Evolutionary conservation across 1,284 basidiomycete genomes (phyloP).

Genomic region (Fomitopsis palustris): DNA sequence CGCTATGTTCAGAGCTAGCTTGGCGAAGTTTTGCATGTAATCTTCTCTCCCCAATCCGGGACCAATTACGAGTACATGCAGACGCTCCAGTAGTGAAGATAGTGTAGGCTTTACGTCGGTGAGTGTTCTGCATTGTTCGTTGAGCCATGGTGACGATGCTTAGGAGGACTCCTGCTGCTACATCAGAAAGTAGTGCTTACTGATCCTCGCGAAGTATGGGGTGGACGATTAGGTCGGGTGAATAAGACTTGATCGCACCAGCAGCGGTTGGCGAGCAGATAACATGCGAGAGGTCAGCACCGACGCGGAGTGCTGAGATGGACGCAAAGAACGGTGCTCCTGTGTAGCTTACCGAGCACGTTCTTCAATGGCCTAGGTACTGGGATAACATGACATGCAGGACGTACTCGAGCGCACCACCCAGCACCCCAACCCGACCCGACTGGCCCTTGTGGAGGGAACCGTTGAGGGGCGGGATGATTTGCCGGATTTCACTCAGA

Average conservation of each 20-base stretch:
- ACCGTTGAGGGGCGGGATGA: constrained; percentile 84
- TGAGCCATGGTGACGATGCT: neutral
- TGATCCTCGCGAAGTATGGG: constrained; percentile 72
- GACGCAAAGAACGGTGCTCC: constrained; percentile 95
- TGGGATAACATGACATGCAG: neutral
- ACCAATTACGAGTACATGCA: constrained; percentile 91
- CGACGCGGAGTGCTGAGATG: constrained; percentile 84
- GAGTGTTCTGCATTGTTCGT: constrained; percentile 32
- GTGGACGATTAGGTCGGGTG: constrained; percentile 95
- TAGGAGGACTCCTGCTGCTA: neutral
- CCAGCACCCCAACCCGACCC: constrained; percentile 91
- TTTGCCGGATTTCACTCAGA: constrained; percentile 66
- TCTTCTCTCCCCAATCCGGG: constrained; percentile 88
- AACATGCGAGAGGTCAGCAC: constrained; percentile 93
- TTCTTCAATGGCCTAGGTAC: too few species aligned
- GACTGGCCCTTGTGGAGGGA: constrained; percentile 96
- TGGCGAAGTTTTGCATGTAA: constrained; percentile 84
- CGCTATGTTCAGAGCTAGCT: constrained; percentile 47
- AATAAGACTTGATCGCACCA: constrained; percentile 92
- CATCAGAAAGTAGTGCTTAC: constrained; percentile 25
- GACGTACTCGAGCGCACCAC: constrained; percentile 85
- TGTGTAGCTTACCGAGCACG: constrained; percentile 57
- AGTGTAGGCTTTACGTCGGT: constrained; percentile 57
- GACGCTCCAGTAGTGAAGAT: constrained; percentile 70
- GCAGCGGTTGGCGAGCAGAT: constrained; percentile 93